Percentiles rank a stretch among this genome's conserved stretches.
phyloP scores from a whole-genome alignment of 108 stramenopile genomes.

The Mediolabrus comicus region DNA sequence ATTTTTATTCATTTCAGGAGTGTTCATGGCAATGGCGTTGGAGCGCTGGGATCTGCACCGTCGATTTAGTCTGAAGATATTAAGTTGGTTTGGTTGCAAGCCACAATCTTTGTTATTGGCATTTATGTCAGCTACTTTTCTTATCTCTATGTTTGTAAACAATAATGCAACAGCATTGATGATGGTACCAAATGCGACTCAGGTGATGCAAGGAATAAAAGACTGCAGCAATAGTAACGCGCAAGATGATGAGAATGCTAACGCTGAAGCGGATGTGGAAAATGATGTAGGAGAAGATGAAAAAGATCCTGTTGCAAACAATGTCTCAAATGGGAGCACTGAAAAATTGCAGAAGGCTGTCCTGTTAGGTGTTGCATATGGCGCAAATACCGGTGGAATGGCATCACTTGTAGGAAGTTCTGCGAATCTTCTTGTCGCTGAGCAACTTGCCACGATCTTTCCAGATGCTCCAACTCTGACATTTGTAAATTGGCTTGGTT shows the following conservation, averaged over 20 bases:
- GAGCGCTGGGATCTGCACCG: constrained; percentile 20
- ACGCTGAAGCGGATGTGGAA: neutral
- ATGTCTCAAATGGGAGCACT: too few relatives aligned
- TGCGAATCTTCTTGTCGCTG: constrained; percentile 13
- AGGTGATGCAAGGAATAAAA: neutral
- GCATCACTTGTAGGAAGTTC: constrained; percentile 10
- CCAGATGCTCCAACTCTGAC: constrained; percentile 12
- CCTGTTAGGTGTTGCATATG: constrained; percentile 11
- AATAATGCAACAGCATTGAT: constrained; percentile 13
- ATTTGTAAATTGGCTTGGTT: constrained; percentile 12
- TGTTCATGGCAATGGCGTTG: constrained; percentile 11
- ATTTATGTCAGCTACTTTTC: constrained; percentile 11
- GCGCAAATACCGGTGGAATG: constrained; percentile 22
- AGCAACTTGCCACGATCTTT: constrained; percentile 6
- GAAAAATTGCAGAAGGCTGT: neutral
- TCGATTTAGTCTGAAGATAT: constrained; percentile 16
- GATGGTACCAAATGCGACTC: constrained; percentile 20
- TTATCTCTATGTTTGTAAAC: constrained; percentile 22
- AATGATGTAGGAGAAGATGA: too few relatives aligned
- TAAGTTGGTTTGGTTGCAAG: neutral
- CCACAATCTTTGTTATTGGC: constrained; percentile 3
- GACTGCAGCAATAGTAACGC: too few relatives aligned
- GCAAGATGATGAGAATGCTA: neutral
- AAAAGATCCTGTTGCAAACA: too few relatives aligned
- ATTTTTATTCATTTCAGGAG: constrained; percentile 11